Percentiles rank a stretch among this genome's conserved stretches.
phyloP scores from a whole-genome alignment of 805 yeast genomes.

The Starmerella powellii region DNA sequence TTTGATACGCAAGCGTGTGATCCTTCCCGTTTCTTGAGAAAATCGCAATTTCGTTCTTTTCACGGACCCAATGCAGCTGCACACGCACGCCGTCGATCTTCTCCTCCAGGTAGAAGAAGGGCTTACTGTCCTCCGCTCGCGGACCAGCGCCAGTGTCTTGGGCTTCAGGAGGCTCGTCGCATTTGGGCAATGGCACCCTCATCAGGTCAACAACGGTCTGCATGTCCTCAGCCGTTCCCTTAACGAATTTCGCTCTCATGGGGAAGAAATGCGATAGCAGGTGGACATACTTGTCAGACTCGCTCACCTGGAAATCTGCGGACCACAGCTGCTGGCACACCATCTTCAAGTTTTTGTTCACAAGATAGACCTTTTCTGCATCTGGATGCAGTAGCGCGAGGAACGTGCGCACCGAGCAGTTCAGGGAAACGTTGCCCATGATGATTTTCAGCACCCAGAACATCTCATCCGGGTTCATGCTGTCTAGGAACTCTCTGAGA shows the following conservation, averaged over 20 bases:
- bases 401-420: conserved; percentile 48
- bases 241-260: conserved; percentile 53
- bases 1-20: conserved; percentile 37
- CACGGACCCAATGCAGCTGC: conserved; percentile 52
- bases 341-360: conserved; percentile 50
- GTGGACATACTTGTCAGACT: conserved; percentile 33
- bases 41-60: conserved; percentile 37
- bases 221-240: conserved; percentile 41
- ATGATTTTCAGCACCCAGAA: conserved; percentile 58
- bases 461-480: conserved; percentile 50
- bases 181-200: not conserved
- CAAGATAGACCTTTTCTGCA: conserved; percentile 50
- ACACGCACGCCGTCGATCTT: conserved; percentile 90
- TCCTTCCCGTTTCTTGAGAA: conserved; percentile 62
- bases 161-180: not conserved
- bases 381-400: conserved; percentile 66
- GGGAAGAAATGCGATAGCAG: conserved; percentile 57
- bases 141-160: too few species aligned
- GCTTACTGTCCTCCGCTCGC: too few species aligned
- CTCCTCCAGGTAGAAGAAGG: conserved; percentile 66
- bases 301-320: conserved; percentile 35
- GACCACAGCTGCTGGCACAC: conserved; percentile 50
- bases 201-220: conserved; percentile 29
- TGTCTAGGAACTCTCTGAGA: conserved; percentile 39
- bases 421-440: conserved; percentile 37